Evolutionary conservation across 257 asterid genomes (phyloP).

Genomic region (Rubia yunnanensis): DNA sequence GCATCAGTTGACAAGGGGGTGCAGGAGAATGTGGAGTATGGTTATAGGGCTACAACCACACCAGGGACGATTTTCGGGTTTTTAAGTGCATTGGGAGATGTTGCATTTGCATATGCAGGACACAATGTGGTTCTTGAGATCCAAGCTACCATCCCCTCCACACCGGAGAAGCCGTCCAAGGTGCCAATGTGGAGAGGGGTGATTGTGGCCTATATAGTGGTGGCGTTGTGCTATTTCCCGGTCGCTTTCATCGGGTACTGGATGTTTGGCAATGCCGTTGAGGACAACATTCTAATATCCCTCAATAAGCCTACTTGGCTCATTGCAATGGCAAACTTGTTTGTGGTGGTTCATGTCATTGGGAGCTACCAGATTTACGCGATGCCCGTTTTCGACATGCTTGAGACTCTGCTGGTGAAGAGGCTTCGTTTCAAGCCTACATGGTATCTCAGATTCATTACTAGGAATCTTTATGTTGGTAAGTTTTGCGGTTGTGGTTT

Average conservation of each 20-base stretch:
- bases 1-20: conserved; percentile 69
- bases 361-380: conserved; percentile 97
- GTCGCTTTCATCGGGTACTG: conserved; percentile 78
- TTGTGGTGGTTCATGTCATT: conserved; percentile 81
- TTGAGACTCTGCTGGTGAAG: conserved; percentile 69
- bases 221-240: conserved; percentile 85
- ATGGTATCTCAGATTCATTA: conserved; percentile 51
- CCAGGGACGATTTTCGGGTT: conserved; percentile 63
- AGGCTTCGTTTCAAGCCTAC: conserved; percentile 59
- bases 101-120: conserved; percentile 93
- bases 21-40: conserved; percentile 46
- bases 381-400: conserved; percentile 93
- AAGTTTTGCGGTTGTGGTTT: conserved; percentile 10
- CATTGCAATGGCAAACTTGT: conserved; percentile 87
- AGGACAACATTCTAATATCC: conserved; percentile 48
- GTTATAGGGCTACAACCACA: conserved; percentile 44
- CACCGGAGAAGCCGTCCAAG: conserved; percentile 88
- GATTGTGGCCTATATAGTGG: conserved; percentile 73
- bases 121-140: conserved; percentile 89
- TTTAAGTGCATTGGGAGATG: conserved; percentile 73
- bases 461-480: conserved; percentile 71
- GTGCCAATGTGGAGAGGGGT: conserved; percentile 93
- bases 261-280: conserved; percentile 54
- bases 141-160: conserved; percentile 89
- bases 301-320: conserved; percentile 66